phyloP scores from a whole-genome alignment of 2,329 filamentous ascomycete species.

The Pseudopyricularia javanii region DNA sequence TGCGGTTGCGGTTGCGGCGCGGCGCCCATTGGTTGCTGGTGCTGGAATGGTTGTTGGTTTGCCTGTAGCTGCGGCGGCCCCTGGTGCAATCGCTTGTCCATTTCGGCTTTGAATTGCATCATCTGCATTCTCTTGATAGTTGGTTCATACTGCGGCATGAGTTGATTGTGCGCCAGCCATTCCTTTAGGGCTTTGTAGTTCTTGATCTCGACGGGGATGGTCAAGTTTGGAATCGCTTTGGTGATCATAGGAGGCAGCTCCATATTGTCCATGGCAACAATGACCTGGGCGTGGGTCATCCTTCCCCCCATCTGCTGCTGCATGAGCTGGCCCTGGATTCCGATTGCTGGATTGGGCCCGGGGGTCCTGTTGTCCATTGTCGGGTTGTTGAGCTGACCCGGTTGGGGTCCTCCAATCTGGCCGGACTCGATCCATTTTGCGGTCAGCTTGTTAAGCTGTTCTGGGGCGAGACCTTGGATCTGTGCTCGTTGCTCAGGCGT shows the following conservation, averaged over 20 bases:
- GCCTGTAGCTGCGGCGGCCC: slow-evolving; percentile 4
- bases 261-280: slow-evolving; percentile 30
- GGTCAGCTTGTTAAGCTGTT: slow-evolving; percentile 36
- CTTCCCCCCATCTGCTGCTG: slow-evolving; percentile 1
- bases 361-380: slow-evolving; percentile 10
- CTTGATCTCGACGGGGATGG: slow-evolving; percentile 28
- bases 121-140: slow-evolving; percentile 16
- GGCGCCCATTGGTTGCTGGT: slow-evolving; percentile 7
- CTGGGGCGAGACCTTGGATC: slow-evolving; percentile 29
- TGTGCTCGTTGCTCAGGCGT: slow-evolving; percentile 30
- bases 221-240: slow-evolving; percentile 12
- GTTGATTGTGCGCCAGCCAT: slow-evolving; percentile 25
- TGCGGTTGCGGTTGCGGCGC: slow-evolving; percentile 6
- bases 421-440: background rate
- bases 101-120: slow-evolving; percentile 20
- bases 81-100: background rate
- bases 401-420: slow-evolving; percentile 12
- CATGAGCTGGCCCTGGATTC: background rate
- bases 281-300: slow-evolving; percentile 19
- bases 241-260: slow-evolving; percentile 28
- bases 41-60: slow-evolving; percentile 3
- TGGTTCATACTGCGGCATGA: background rate
- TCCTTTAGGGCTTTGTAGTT: slow-evolving; percentile 35
- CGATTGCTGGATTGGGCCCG: background rate
- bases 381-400: slow-evolving; percentile 10